Percentiles rank a stretch among this genome's conserved stretches.
phyloP scores from a whole-genome alignment of 345 rosid genomes.

The Acer campestre region DNA sequence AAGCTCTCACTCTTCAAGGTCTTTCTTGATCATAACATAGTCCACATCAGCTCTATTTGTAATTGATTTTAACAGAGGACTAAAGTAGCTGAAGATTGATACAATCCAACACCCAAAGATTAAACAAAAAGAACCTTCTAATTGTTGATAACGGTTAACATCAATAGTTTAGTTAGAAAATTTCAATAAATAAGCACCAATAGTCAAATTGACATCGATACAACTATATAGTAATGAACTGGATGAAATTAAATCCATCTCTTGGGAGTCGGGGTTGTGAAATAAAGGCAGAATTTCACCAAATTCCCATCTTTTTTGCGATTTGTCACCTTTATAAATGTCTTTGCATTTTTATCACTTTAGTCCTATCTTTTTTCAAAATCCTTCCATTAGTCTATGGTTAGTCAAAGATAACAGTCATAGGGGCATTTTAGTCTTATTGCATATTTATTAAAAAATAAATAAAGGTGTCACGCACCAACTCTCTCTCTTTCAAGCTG shows the following conservation, averaged over 20 bases:
- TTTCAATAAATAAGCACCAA: background rate
- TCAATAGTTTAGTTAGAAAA: background rate
- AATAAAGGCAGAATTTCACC: no score
- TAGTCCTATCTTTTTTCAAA: no score
- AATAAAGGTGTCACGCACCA: no score
- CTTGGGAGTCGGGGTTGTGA: no score
- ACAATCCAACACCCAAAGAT: slow-evolving; percentile 9
- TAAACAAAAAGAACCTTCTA: background rate
- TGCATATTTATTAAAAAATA: no score
- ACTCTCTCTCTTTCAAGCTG: no score
- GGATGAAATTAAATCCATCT: background rate
- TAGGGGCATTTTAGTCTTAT: no score
- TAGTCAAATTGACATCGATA: background rate
- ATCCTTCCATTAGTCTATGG: no score
- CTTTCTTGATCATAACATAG: slow-evolving; percentile 56
- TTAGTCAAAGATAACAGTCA: no score
- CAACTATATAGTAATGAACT: background rate
- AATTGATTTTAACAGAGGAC: slow-evolving; percentile 80
- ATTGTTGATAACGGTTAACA: background rate
- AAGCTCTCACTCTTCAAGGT: slow-evolving; percentile 62
- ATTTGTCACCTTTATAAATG: no score
- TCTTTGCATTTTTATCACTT: no score
- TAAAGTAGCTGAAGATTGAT: slow-evolving; percentile 67
- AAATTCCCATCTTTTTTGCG: no score
- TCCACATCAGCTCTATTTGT: slow-evolving; percentile 56